Conservation (phyloP, 108 stramenopile species). For the Discostella stelligeroides region DNA sequence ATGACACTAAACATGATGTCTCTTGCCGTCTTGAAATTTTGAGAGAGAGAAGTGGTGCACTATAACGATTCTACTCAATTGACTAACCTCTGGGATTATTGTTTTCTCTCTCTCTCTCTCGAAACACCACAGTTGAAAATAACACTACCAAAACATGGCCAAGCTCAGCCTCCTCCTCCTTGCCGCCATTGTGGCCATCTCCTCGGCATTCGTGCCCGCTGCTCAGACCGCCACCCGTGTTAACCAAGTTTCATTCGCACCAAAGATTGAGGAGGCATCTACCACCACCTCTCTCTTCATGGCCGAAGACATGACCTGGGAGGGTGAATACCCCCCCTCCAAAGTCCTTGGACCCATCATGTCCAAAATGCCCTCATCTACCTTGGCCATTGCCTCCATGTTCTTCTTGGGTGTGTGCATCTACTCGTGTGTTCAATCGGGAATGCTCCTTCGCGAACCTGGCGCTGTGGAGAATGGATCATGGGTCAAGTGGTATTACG, state of each 20-base stretch:
- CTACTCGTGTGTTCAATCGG: slow-evolving; percentile 69
- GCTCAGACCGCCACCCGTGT: slow-evolving; percentile 44
- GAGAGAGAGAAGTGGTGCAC: too few relatives aligned
- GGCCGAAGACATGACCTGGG: slow-evolving; percentile 92
- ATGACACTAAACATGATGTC: too few relatives aligned
- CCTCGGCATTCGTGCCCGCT: slow-evolving; percentile 73
- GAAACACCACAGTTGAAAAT: not conserved
- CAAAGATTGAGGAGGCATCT: slow-evolving; percentile 35
- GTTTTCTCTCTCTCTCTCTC: slow-evolving; percentile 2
- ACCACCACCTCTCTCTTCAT: slow-evolving; percentile 53
- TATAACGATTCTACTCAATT: not conserved
- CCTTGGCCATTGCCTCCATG: slow-evolving; percentile 77
- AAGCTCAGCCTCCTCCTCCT: slow-evolving; percentile 68
- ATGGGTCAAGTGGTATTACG: slow-evolving; percentile 94
- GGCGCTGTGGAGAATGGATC: slow-evolving; percentile 81
- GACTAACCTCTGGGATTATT: not conserved
- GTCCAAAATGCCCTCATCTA: slow-evolving; percentile 92
- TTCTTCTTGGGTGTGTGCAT: slow-evolving; percentile 67
- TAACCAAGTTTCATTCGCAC: slow-evolving; percentile 36
- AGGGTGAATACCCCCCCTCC: slow-evolving; percentile 90
- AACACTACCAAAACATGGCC: slow-evolving; percentile 40
- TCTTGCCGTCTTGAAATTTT: too few relatives aligned
- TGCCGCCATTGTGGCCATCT: slow-evolving; percentile 70
- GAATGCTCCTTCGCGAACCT: slow-evolving; percentile 76
- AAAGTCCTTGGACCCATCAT: slow-evolving; percentile 95